phyloP scores from a whole-genome alignment of 345 rosid species.

The Aurinia saxatilis region DNA sequence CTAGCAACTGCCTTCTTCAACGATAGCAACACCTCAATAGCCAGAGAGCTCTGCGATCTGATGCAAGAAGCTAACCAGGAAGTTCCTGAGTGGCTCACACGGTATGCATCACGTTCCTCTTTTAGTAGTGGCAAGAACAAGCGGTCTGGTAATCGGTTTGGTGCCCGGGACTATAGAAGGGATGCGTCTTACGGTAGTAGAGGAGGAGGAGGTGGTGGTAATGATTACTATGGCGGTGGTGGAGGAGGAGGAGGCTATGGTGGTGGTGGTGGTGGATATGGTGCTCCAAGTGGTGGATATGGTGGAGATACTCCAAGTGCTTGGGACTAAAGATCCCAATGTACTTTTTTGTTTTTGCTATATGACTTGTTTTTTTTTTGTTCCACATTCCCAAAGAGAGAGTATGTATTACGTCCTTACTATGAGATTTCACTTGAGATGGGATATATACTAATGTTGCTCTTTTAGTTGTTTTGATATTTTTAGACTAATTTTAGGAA shows the following conservation, averaged over 20 bases:
- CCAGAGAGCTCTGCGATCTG: constrained; percentile 60
- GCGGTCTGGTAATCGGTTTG: constrained; percentile 79
- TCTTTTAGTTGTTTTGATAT: constrained; percentile 10
- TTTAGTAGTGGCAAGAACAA: constrained; percentile 60
- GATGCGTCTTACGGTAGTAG: constrained; percentile 58
- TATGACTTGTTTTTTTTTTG: constrained; percentile 13
- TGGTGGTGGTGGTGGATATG: constrained; percentile 29
- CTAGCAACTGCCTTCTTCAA: constrained; percentile 95
- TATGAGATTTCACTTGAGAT: constrained; percentile 10
- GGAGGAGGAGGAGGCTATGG: constrained; percentile 11
- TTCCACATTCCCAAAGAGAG: constrained; percentile 21
- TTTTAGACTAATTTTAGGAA: background rate
- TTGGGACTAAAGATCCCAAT: constrained; percentile 45
- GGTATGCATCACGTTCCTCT: constrained; percentile 69
- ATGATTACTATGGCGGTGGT: constrained; percentile 34
- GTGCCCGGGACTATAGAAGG: constrained; percentile 79
- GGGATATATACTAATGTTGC: constrained; percentile 21
- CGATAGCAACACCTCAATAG: constrained; percentile 65
- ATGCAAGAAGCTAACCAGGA: constrained; percentile 97
- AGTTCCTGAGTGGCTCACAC: constrained; percentile 89
- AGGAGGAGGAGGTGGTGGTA: constrained; percentile 38
- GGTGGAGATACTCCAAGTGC: constrained; percentile 56
- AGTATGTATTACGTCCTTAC: constrained; percentile 18
- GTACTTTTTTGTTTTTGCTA: constrained; percentile 7
- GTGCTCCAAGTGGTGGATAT: constrained; percentile 30